Base-by-base conservation (phyloP, 345 rosid species). In the Eucalyptus rudis region DNA sequence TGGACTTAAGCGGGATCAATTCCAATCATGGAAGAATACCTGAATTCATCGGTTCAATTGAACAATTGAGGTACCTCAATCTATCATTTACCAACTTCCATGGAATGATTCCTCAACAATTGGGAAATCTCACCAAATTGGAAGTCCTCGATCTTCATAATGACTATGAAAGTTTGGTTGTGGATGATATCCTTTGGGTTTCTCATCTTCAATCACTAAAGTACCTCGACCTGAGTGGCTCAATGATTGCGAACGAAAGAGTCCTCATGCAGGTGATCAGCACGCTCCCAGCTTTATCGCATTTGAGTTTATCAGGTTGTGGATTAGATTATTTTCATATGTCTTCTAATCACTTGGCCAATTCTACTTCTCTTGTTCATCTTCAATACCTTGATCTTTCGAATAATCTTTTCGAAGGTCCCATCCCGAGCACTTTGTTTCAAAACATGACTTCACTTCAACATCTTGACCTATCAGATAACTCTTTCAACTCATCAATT, bases 401-500 rank as follows among this genome's bases (percentile, higher is more conserved):
- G 0, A 0, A 0, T 0, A 27, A 59, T 27, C 8, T 5, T 27
- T 59, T 59, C 0, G 2, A 59, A 25, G 16, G 68, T 59, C 68
- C 31, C 31, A 27, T 59, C 16, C 4, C 1, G 1, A 59, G 31
- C 16, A 27, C 31, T 27, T 5, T 10, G 7, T 59, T 59, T 27
- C 68, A 13, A 59, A 59, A 59, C 15, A 27, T 59, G 68, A 59
- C 68, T 29, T 62, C 17, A 4, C 71, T 62, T 31, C 19, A 7
- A 0, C 17, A 62, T 62, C 71, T 62, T 29, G 71, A 62, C 1
- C 71, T 62, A 4, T 29, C 71, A 0, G 0, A 0, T 2, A 29
- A 62, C 33, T 62, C 1, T 62, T 62, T 62, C 17, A 29, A 29
- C 33, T 62, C 68, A 62, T 62, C 1, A 24, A 62, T 62, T n/a